Percentiles rank a stretch among this genome's conserved stretches.
phyloP scores from a whole-genome alignment of 2,329 filamentous ascomycete genomes.

The Xylariales sp. region DNA sequence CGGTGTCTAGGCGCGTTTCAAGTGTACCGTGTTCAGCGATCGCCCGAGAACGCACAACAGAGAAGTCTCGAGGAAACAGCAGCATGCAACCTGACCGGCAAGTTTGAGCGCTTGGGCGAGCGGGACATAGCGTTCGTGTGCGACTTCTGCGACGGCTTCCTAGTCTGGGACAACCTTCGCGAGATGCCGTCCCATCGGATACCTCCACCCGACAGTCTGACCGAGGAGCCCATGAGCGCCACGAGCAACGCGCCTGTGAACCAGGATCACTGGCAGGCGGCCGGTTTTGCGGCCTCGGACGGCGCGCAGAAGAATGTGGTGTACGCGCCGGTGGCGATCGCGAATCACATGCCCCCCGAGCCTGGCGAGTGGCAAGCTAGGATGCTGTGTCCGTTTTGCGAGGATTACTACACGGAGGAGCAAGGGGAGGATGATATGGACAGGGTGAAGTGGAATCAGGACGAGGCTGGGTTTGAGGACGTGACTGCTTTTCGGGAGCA shows the following conservation, averaged over 20 bases:
- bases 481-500: conserved; percentile 48
- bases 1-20: conserved; percentile 55
- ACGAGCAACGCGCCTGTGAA: conserved; percentile 10
- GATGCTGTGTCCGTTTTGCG: conserved; percentile 52
- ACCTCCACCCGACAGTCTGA: conserved; percentile 5
- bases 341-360: conserved; percentile 50
- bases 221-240: conserved; percentile 19
- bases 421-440: conserved; percentile 49
- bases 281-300: conserved; percentile 34
- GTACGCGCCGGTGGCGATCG: conserved; percentile 53
- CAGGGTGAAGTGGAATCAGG: conserved; percentile 39
- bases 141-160: conserved; percentile 57
- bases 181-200: conserved; percentile 43
- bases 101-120: conserved; percentile 51
- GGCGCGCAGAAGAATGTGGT: conserved; percentile 46
- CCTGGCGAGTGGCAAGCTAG: conserved; percentile 47
- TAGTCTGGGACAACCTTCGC: conserved; percentile 54
- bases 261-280: conserved; percentile 48
- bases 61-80: conserved; percentile 42
- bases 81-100: conserved; percentile 47
- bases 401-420: conserved; percentile 45
- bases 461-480: conserved; percentile 44
- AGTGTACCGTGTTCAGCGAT: conserved; percentile 45
- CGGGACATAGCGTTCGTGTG: conserved; percentile 53
- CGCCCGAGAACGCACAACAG: conserved; percentile 14